Conservation (phyloP, 192 early-diverging fungal species). For the Podila epicladia region DNA sequence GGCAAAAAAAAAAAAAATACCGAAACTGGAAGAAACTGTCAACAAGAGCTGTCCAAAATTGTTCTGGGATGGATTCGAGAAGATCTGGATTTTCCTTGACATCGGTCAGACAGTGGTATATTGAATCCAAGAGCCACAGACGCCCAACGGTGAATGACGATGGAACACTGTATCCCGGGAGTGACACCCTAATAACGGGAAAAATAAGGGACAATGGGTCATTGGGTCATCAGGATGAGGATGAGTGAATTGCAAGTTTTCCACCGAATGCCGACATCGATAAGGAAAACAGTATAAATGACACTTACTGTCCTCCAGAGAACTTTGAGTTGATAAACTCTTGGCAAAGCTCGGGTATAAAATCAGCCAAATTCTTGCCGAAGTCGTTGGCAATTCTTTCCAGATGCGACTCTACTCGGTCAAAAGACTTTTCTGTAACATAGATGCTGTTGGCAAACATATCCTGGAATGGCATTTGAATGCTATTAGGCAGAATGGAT, state of each 20-base stretch:
- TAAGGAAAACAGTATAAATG: not conserved
- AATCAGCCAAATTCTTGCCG: conserved; percentile 12
- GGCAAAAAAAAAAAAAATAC: conserved; percentile 3
- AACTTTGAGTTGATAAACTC: conserved; percentile 27
- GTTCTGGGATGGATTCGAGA: conserved; percentile 25
- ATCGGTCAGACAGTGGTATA: conserved; percentile 46
- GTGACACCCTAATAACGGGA: conserved; percentile 7
- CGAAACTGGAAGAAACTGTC: conserved; percentile 47
- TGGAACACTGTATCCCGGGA: conserved; percentile 29
- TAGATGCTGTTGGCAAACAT: conserved; percentile 42
- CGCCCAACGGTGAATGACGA: conserved; percentile 43
- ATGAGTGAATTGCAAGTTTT: not conserved
- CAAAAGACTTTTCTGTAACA: conserved; percentile 15
- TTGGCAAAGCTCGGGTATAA: conserved; percentile 33
- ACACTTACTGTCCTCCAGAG: conserved; percentile 21
- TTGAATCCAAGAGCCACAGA: conserved; percentile 45
- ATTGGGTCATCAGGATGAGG: not conserved
- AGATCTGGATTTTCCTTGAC: conserved; percentile 29
- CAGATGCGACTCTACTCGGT: conserved; percentile 35
- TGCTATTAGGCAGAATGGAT: conserved; percentile 6
- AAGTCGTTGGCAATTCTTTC: conserved; percentile 31
- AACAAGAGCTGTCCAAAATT: conserved; percentile 27
- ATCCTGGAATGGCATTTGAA: conserved; percentile 45
- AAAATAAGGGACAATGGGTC: not conserved
- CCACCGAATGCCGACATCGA: not conserved